These are phyloP conservation scores for Metschnikowia similis DNA, from an alignment of 805 yeast species.

Conservation along the genomic window DNA sequence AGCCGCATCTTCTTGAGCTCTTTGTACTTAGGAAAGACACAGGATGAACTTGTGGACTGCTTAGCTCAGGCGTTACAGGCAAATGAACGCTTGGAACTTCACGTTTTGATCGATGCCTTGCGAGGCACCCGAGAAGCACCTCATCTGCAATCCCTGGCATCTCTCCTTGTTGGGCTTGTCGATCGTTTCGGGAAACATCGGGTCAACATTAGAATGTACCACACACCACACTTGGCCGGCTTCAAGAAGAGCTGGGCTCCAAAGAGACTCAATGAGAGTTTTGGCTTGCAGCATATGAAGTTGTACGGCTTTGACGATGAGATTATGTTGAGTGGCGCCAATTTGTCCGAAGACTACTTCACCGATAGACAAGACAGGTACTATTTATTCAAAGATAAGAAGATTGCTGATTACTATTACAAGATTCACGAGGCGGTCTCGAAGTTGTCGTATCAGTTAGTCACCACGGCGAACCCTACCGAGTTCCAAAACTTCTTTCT, in stretches of 20 bases:
- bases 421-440: constrained; percentile 64
- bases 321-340: constrained; percentile 85
- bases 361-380: constrained; percentile 94
- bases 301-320: constrained; percentile 93
- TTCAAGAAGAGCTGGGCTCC: constrained; percentile 65
- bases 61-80: constrained; percentile 53
- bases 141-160: constrained; percentile 61
- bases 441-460: constrained; percentile 64
- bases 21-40: constrained; percentile 79
- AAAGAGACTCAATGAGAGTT: constrained; percentile 81
- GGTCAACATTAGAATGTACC: constrained; percentile 79
- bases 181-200: constrained; percentile 59
- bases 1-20: constrained; percentile 75
- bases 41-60: constrained; percentile 67
- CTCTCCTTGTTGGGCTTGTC: constrained; percentile 62
- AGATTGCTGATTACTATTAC: constrained; percentile 69
- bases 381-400: constrained; percentile 57
- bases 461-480: constrained; percentile 36
- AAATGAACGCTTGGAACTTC: constrained; percentile 63
- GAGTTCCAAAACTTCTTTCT: constrained; percentile 47
- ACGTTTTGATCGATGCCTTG: constrained; percentile 78
- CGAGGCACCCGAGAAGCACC: constrained; percentile 95
- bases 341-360: constrained; percentile 85
- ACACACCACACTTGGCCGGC: constrained; percentile 81
- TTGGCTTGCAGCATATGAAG: constrained; percentile 96